Conservation (phyloP, 1,139 yeast species). For the Debaryomyces sp. region DNA sequence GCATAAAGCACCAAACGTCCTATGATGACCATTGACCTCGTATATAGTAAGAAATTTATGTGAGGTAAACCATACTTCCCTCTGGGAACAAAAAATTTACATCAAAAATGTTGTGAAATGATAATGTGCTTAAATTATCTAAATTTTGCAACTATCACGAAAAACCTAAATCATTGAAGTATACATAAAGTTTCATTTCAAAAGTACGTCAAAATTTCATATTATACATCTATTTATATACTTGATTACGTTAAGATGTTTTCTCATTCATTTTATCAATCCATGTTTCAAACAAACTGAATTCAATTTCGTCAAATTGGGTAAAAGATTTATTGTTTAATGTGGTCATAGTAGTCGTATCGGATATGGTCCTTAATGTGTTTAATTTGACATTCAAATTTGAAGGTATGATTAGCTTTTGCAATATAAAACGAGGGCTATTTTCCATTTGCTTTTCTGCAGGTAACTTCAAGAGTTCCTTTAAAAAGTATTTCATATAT, state of each 20-base stretch:
- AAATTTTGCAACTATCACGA: neutral
- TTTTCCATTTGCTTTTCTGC: constrained; percentile 15
- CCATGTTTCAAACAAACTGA: constrained; percentile 48
- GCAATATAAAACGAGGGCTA: constrained; percentile 23
- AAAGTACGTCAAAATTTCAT: neutral
- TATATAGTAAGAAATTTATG: no score
- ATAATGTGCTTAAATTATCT: neutral
- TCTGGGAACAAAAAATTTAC: neutral
- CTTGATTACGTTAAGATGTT: neutral
- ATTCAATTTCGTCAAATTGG: constrained; percentile 48
- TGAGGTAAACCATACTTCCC: no score
- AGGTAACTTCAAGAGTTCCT: constrained; percentile 34
- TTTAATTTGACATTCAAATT: constrained; percentile 18
- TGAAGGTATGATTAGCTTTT: constrained; percentile 41
- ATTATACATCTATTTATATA: neutral
- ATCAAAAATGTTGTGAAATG: no score
- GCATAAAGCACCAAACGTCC: no score
- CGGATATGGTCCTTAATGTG: constrained; percentile 2
- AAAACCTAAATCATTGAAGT: neutral
- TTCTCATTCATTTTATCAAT: constrained; percentile 36
- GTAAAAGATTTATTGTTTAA: constrained; percentile 1
- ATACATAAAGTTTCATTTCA: no score
- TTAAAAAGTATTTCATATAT: constrained; percentile 42
- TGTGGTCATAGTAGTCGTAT: neutral
- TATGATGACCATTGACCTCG: no score